These are phyloP conservation scores for Sarcocystis neurona DNA, from an alignment of 169 alveolate genomes.

Conservation along the genomic window DNA sequence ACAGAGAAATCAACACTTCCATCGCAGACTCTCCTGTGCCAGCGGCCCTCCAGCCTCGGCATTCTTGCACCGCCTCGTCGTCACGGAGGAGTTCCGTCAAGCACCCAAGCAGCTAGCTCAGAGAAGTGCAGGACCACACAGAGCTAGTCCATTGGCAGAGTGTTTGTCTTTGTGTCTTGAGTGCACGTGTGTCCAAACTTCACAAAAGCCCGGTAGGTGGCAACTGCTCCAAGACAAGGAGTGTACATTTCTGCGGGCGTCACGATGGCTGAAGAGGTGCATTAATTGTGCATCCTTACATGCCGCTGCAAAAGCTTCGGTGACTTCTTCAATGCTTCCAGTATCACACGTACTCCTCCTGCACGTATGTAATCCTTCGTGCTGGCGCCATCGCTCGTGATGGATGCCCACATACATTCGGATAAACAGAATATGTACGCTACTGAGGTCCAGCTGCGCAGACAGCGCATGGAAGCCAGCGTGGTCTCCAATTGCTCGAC, in stretches of 20 bases:
- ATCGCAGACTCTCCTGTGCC: not conserved
- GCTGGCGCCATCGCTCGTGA: not conserved
- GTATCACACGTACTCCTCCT: not conserved
- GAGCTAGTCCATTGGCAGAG: no score
- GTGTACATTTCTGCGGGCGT: no score
- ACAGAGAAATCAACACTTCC: not conserved
- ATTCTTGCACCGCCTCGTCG: not conserved
- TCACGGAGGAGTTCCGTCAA: conserved; percentile 21
- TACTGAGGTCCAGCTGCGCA: not conserved
- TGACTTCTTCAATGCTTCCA: not conserved
- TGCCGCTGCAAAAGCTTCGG: conserved; percentile 14
- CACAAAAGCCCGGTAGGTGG: no score
- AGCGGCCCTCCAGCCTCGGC: not conserved
- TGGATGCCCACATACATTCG: conserved; percentile 6
- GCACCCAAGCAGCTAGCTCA: conserved; percentile 24
- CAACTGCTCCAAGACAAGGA: no score
- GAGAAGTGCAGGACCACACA: no score
- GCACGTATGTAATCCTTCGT: not conserved
- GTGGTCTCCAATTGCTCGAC: conserved; percentile 3
- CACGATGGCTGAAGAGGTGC: no score
- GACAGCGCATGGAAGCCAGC: not conserved
- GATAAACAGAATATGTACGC: not conserved
- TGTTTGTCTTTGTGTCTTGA: no score
- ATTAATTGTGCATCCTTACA: no score
- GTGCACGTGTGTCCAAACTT: no score